Percentiles rank a stretch among this genome's conserved stretches.
Conservation (phyloP, 148 eudicot genomes). For the Chenopodium album region DNA sequence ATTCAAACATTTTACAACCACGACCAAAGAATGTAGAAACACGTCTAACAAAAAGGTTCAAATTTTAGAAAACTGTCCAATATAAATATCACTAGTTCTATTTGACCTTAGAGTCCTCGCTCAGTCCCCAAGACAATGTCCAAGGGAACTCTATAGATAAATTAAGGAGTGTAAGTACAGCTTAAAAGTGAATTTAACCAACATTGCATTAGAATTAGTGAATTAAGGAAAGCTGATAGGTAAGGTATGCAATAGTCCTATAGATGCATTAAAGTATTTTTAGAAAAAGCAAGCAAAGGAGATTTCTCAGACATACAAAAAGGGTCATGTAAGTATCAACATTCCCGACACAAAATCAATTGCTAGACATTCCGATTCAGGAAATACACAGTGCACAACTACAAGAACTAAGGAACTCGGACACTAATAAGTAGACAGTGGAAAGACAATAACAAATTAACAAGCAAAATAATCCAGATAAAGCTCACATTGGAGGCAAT, state of each 20-base stretch:
- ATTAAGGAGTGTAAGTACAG: too few relatives aligned
- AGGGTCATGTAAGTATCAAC: neutral
- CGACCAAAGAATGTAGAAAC: neutral
- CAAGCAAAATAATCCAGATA: neutral
- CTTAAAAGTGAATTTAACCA: too few relatives aligned
- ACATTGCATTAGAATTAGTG: too few relatives aligned
- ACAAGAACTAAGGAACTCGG: neutral
- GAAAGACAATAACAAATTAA: neutral
- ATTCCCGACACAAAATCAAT: neutral
- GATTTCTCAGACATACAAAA: neutral
- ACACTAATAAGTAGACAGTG: neutral
- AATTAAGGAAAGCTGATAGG: too few relatives aligned
- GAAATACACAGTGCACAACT: neutral
- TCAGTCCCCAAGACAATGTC: neutral
- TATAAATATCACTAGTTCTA: neutral
- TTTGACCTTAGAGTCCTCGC: neutral
- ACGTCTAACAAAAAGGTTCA: neutral
- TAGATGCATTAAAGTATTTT: too few relatives aligned
- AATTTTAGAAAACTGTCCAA: neutral
- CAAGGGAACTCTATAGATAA: neutral
- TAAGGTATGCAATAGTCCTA: too few relatives aligned
- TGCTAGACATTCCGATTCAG: neutral
- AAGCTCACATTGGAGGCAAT: neutral
- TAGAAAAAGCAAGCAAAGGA: neutral
- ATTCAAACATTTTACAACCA: neutral